Conservation (phyloP, 2,329 filamentous ascomycete species). For the Sporothrix curviconia region DNA sequence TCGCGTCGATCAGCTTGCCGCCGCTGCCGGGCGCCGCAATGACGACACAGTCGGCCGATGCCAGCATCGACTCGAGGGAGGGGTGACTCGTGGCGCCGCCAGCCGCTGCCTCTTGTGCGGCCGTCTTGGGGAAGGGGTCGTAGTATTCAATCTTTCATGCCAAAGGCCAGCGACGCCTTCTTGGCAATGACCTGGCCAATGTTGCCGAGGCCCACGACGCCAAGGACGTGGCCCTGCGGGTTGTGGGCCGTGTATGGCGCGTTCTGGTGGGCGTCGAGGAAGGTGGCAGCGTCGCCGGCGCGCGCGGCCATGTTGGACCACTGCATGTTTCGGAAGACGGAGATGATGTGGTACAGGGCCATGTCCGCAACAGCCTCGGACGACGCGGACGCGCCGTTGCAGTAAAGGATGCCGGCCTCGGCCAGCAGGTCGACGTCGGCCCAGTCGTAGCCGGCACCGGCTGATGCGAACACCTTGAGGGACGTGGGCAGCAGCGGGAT, state of each 20-base stretch:
- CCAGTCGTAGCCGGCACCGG: conserved; percentile 62
- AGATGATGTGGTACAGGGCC: conserved; percentile 61
- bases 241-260: conserved; percentile 44
- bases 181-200: conserved; percentile 47
- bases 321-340: conserved; percentile 60
- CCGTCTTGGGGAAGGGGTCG: conserved; percentile 36
- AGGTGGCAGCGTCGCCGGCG: conserved; percentile 27
- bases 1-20: conserved; percentile 36
- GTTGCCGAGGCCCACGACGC: conserved; percentile 54
- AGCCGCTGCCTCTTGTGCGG: conserved; percentile 36
- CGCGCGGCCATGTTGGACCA: conserved; percentile 55
- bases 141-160: conserved; percentile 53
- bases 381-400: conserved; percentile 64
- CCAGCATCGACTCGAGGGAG: conserved; percentile 40
- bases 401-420: conserved; percentile 58
- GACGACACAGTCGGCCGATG: conserved; percentile 42
- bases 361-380: conserved; percentile 69
- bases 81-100: conserved; percentile 34
- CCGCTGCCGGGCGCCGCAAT: conserved; percentile 44
- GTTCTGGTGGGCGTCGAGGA: conserved; percentile 22
- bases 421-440: conserved; percentile 56
- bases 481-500: conserved; percentile 44
- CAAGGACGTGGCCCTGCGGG: conserved; percentile 45
- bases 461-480: conserved; percentile 57
- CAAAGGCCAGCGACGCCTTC: conserved; percentile 47